Evolutionary conservation across 192 early-diverging fungal species (phyloP), one percentile per base, ranked within the genome.

Genomic region (Coemansia guatemalensis): DNA sequence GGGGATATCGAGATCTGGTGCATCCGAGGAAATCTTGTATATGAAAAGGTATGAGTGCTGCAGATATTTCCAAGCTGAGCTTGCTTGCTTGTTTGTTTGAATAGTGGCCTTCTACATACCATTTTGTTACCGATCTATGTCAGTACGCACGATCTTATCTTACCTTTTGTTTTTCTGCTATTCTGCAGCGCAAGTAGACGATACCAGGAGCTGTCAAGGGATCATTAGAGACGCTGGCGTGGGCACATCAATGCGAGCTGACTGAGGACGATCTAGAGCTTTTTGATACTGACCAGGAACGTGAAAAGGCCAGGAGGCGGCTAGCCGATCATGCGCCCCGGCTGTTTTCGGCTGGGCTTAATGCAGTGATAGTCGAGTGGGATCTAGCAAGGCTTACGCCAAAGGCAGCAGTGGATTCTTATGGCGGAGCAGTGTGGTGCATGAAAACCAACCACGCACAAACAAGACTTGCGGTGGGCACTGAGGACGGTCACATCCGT

Each of bases 1-100:
- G 95, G 96, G 24, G 89, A 96, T 67, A 92, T 98, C 58, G 95
- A 98, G 78, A 77, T 98, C 53, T 97, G 94, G 94, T 86, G 88
- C 72, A 88, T 89, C 26, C 71, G 68, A 50, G 67, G 85, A 33
- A 81, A 84, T 26, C 89, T 89, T 82, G 82, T 85, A 32, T 75
- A 94, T 32, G 91, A 93, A 73, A 93, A 93, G 84, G 92, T 93
- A 80, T 50, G 50, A 41, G 49, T 23, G 21, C 32, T 51, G 9
- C 18, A 17, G 17, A 39, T 39, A 21, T 21, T 32, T 7, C 12
- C 21, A 24, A 8, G 21, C 35, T 47, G 14, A 25, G 32, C 57
- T 44, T 22, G 56, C 25, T 27, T 8, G 32, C 57, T 44, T 22
- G 56, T 11, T 27, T 8, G 23, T 22, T 44, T 44, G 39, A 44